Percentiles rank a stretch among this genome's conserved stretches.
These are phyloP conservation scores for Coriolopsis trogii DNA, from an alignment of 1,284 basidiomycete genomes.

Conservation along the genomic window DNA sequence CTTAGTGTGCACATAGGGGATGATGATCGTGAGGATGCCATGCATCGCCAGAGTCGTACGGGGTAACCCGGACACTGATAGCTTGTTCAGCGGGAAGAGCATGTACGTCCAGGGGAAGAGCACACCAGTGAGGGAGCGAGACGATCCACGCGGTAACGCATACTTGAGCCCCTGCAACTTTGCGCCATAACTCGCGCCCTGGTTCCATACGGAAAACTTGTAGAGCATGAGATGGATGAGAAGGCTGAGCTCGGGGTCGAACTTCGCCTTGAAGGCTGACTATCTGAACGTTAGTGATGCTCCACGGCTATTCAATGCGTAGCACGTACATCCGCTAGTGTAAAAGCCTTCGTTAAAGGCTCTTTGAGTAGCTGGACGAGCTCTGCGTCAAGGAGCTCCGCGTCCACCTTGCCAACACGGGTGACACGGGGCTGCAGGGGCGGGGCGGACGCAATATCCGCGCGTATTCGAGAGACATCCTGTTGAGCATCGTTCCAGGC, in stretches of 20 bases:
- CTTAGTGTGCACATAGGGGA: slow-evolving; percentile 81
- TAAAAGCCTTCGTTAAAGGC: slow-evolving; percentile 80
- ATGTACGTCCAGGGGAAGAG: not conserved
- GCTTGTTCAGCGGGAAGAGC: slow-evolving; percentile 7
- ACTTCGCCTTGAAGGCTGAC: slow-evolving; percentile 64
- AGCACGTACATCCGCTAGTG: slow-evolving; percentile 66
- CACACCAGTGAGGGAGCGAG: slow-evolving; percentile 6
- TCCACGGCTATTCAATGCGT: not conserved
- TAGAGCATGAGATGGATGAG: slow-evolving; percentile 81
- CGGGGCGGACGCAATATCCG: slow-evolving; percentile 36
- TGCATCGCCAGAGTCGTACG: slow-evolving; percentile 67
- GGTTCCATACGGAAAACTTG: slow-evolving; percentile 83
- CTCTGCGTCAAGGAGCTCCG: slow-evolving; percentile 91
- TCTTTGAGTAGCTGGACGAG: slow-evolving; percentile 83
- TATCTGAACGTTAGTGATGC: slow-evolving; percentile 31
- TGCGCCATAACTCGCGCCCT: slow-evolving; percentile 87
- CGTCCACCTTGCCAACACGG: slow-evolving; percentile 92
- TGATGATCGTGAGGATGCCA: slow-evolving; percentile 72
- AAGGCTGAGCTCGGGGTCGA: slow-evolving; percentile 84
- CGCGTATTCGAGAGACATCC: slow-evolving; percentile 49
- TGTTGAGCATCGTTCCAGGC: slow-evolving; percentile 67
- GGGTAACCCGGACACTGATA: slow-evolving; percentile 62
- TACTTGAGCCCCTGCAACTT: slow-evolving; percentile 88
- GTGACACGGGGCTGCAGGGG: slow-evolving; percentile 52
- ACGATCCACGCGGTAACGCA: slow-evolving; percentile 11